Percentiles rank a stretch among this genome's conserved stretches.
These are phyloP conservation scores for Pyrus pyrifolia DNA, from an alignment of 306 rosid species.

Conservation along the genomic window DNA sequence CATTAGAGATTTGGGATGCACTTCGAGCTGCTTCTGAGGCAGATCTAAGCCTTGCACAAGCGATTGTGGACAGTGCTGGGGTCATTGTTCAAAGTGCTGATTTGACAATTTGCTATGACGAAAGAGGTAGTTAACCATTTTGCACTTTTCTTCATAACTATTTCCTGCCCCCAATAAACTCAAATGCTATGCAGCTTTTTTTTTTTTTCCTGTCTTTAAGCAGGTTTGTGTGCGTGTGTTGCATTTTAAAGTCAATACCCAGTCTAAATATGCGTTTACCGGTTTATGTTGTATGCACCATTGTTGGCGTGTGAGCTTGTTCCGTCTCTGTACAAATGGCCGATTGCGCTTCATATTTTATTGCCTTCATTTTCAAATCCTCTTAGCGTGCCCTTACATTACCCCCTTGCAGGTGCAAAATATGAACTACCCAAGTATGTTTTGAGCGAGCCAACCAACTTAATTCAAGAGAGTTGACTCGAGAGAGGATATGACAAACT, in stretches of 20 bases:
- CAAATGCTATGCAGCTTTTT: neutral
- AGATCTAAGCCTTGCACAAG: conserved; percentile 78
- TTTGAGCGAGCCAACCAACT: conserved; percentile 95
- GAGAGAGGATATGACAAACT: conserved; percentile 25
- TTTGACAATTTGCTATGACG: conserved; percentile 90
- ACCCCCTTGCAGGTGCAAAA: conserved; percentile 69
- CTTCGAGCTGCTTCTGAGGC: conserved; percentile 98
- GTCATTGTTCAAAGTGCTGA: conserved; percentile 91
- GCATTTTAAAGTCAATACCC: too few relatives aligned
- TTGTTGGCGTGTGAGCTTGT: too few relatives aligned
- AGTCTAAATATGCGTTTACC: too few relatives aligned
- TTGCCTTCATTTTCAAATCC: neutral
- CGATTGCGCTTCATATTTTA: conserved; percentile 6
- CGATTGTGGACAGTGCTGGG: conserved; percentile 92
- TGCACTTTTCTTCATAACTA: conserved; percentile 5
- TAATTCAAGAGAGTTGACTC: conserved; percentile 62
- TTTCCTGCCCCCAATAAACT: neutral
- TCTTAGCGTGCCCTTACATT: neutral
- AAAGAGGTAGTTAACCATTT: conserved; percentile 60
- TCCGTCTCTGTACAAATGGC: conserved; percentile 4
- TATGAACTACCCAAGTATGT: conserved; percentile 96
- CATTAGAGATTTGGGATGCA: conserved; percentile 96
- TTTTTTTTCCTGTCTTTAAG: neutral
- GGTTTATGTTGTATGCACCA: neutral
- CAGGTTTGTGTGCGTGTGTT: neutral